Percentiles rank a stretch among this genome's conserved stretches.
Conservation (phyloP, 768 basidiomycete species). For the Podaxis sp. region DNA sequence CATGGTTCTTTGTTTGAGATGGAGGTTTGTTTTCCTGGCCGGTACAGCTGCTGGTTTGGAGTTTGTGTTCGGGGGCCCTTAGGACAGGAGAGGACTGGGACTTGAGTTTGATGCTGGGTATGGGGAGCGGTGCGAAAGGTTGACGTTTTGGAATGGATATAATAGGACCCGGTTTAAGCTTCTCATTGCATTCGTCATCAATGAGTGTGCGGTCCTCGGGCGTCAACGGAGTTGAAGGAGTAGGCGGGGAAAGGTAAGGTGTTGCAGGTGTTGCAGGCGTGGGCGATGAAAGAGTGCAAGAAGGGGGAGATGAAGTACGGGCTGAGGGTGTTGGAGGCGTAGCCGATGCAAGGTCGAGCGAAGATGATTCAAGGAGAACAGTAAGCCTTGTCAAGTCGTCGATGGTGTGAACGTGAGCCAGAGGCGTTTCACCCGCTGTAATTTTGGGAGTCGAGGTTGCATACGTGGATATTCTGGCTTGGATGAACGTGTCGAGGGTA, state of each 20-base stretch:
- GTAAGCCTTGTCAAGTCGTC: not conserved
- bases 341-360: not conserved
- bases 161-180: not conserved
- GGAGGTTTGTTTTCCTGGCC: conserved; percentile 4
- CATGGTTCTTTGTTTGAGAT: not conserved
- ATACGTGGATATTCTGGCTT: not conserved
- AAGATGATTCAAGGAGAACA: not conserved
- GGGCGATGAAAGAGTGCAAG: not conserved
- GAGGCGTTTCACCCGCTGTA: not conserved
- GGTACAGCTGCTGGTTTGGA: not conserved
- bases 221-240: not conserved
- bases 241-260: not conserved
- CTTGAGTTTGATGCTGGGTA: not conserved
- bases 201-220: conserved; percentile 5
- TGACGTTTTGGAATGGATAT: not conserved
- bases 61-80: not conserved
- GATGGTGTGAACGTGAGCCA: not conserved
- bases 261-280: not conserved
- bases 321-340: no score
- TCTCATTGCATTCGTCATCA: not conserved
- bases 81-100: not conserved
- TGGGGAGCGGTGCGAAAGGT: not conserved
- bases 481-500: not conserved
- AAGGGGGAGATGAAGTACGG: no score
- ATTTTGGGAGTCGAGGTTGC: not conserved